Conservation (phyloP, 768 basidiomycete species). For the Suillus clintonianus region DNA sequence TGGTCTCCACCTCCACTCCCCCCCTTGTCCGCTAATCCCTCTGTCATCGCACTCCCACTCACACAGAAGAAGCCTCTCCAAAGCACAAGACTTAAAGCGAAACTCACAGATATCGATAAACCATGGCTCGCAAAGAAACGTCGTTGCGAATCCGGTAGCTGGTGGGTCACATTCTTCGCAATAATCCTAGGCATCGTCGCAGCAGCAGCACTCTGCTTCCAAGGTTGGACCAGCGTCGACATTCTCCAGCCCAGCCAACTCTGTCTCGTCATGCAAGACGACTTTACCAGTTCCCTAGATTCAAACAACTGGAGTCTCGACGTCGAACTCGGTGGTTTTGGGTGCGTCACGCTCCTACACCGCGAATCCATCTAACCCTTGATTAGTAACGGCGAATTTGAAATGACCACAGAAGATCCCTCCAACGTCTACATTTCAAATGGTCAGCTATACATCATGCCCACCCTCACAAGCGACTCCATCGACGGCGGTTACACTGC, state of each 20-base stretch:
- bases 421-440: slow-evolving; percentile 48
- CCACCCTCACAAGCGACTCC: slow-evolving; percentile 57
- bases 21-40: slow-evolving; percentile 30
- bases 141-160: slow-evolving; percentile 34
- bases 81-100: slow-evolving; percentile 51
- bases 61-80: slow-evolving; percentile 36
- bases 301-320: slow-evolving; percentile 47
- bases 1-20: slow-evolving; percentile 57
- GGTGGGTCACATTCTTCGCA: slow-evolving; percentile 48
- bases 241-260: slow-evolving; percentile 37
- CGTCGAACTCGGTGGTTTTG: slow-evolving; percentile 56
- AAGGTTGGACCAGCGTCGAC: slow-evolving; percentile 42
- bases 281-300: slow-evolving; percentile 47
- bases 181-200: slow-evolving; percentile 43
- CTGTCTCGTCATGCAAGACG: slow-evolving; percentile 50
- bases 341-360: slow-evolving; percentile 23
- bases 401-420: slow-evolving; percentile 48
- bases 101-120: slow-evolving; percentile 54
- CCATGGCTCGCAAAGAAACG: slow-evolving; percentile 44
- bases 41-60: slow-evolving; percentile 36
- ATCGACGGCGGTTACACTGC: slow-evolving; percentile 36
- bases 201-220: slow-evolving; percentile 47
- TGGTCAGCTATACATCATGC: slow-evolving; percentile 57
- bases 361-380: background rate
- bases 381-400: slow-evolving; percentile 51